Base-by-base conservation (phyloP, 352 stramenopile genomes). In the Phytophthora hybrid region DNA sequence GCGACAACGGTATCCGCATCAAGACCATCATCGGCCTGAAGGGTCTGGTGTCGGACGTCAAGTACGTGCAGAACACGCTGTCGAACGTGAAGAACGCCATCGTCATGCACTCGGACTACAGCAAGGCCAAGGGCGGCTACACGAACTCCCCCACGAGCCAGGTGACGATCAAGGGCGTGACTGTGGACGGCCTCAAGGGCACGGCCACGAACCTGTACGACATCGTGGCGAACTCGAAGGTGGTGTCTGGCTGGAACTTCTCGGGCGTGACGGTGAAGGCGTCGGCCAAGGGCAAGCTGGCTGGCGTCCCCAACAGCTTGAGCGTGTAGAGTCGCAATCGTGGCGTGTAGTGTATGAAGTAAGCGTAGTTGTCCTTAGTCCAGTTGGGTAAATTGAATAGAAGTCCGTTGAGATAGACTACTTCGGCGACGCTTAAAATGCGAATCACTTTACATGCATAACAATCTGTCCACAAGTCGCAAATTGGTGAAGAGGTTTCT, bases 121-220 rank as follows among this genome's bases (percentile, higher is more conserved):
- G 60, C 63, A 80, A 80, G 66, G 7, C 52, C 9, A 71, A 81
- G 46, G 75, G 77, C 10, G 67, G 66, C n/a, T 81, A 77, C 65
- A 71, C 74, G 41, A 57, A 58, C 21, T 37, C 13, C 0, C 8
- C 74, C 34, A 81, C 70, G 1, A 81, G 69, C 31, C 52, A 61
- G n/a, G 77, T 79, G 16, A 34, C 23, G 19, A 83, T 83, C 61
- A 62, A 26, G 23, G 61, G 52, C 26, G 58, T 81, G 18, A 83
- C 69, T 7, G 63, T 83, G 14, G 52, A 55, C 8, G 69, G 69
- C 0, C 58, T 83, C 19, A 66, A 55, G 0, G 77, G 77, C 8
- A 72, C 77, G 3, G 73, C 77, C 31, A 81, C 31, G 0, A 81
- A 83, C 62, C 29, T 78, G 60, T 83, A 79, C 66, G 76, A 82